Base-by-base conservation (phyloP, 2,329 filamentous ascomycete genomes). In the Calonectria crousiana region DNA sequence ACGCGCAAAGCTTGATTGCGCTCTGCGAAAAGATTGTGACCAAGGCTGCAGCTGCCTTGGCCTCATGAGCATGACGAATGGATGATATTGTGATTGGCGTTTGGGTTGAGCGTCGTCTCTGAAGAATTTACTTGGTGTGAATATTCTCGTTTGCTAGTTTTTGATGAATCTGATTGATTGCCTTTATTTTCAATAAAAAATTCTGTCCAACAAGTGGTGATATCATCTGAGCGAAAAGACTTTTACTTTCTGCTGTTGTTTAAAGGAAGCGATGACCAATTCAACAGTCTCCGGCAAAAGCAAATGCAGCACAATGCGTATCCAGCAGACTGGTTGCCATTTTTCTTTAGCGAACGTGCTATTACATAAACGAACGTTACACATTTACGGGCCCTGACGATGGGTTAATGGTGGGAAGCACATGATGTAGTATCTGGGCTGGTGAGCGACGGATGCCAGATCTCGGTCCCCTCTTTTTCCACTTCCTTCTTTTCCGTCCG, bases 1-100 rank as follows among this genome's bases (percentile, higher is more conserved):
- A 80, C 53, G 80, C 81, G 20, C 71, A 66, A 30, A 79, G 75
- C 0, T 67, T 83, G 47, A 72, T 76, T 14, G 74, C 76, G 3
- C 69, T 83, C 0, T 80, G 81, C 26, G 81, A 83, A 72, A 83
- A 79, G 71, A 74, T 83, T 51, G 72, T 77, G 23, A 16, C 52
- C 36, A 75, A 75, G 67, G 71, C 67, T n/a, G 67, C 58, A 6
- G 51, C 71, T 41, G 67, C 67, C 3, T 41, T 62, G 36, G 36
- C 56, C 16, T 14, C 36, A 62, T 62, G 28, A 32, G 30, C 5
- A 41, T 30, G 13, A 44, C 10, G 56, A 23, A 23, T 62, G 18
- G 36, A 62, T 41, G 56, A 62, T 6, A 20, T 28, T 41, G 20
- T 20, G 10, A 56, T 20, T 62, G 36, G 56, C 38, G 34, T 62